Evolutionary conservation across 176 grass and related monocot genomes (phyloP), one percentile per base, ranked within the genome.

Genomic region (bread wheat (Triticum aestivum)): DNA sequence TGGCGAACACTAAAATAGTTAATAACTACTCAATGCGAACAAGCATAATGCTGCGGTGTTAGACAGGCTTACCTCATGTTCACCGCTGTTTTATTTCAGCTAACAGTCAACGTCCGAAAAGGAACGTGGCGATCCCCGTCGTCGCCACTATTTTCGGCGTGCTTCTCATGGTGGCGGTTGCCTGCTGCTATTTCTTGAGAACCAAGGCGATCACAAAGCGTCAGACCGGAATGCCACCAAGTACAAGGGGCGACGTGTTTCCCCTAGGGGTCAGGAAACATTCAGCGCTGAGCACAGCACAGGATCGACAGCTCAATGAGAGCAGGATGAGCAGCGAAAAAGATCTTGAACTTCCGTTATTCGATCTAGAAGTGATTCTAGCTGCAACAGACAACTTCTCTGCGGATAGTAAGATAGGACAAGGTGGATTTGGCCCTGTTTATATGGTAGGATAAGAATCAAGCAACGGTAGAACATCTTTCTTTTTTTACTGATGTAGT

Each of bases 391-490:
- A 74, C 7, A 81, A 70, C 44, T 93, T 93, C 23, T 33, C 91
- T 7, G 21, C 42, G 0, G 39, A 54, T 6, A 82, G 64, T 13
- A 85, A 90, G 80, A 85, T 93, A 12, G 88, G 88, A 6, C 67
- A 90, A 44, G 91, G 91, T 9, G 91, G 91, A 11, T 93, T 93
- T 52, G 91, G 91, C 24, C 82, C 82, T 17, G 91, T 93, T 58
- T 93, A 90, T 38, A 80, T 69, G 91, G 91, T 93, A 85, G 78
- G 45, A 54, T 52, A 12, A 14, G 29, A 73, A 49, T 37, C 35
- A 37, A 37, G 35, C 6, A 37, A 37, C 6, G 35, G 35, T 37
- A 37, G 35, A 37, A 37, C 6, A 37, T 5, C 35, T 30, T 30
- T 30, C 35, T 37, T 6, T 37, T 37, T 38, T 38, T 38, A 38